Evolutionary conservation across 2,329 filamentous ascomycete genomes (phyloP), one percentile per base, ranked within the genome.

Genomic region (Calonectria naviculata): DNA sequence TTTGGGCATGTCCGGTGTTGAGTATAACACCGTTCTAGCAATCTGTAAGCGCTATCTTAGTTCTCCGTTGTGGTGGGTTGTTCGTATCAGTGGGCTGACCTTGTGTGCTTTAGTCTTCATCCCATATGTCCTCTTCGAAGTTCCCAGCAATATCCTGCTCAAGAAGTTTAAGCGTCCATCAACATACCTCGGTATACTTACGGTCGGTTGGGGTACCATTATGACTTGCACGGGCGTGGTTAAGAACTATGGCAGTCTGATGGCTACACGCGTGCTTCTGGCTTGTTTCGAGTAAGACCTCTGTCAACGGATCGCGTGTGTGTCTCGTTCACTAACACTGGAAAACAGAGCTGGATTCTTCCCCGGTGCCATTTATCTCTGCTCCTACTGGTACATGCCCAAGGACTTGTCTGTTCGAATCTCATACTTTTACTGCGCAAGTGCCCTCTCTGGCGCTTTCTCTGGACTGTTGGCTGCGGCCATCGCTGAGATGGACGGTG

Each of bases 381-480:
- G 95, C 1, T 92, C 90, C 0, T 94, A 92, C 78, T 96, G 93
- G 93, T 96, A 95, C 75, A 92, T 90, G 78, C 87, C 93, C 17
- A 89, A 88, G 5, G 94, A 96, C 75, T 91, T 95, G 41, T 93
- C 93, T 34, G 87, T 94, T 15, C 89, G 94, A 56, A 90, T 92
- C 52, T 92, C 93, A 5, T 90, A 94, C 56, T 95, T 95, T 84
- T 95, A 95, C 84, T 93, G 92, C 0, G 92, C 93, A 0, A 93
- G 93, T 1, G 93, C 94, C 0, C 83, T 95, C 0, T 92, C 93
- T 0, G 94, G 94, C 1, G 93, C 91, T 0, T 93, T 94, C 69
- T 92, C 92, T 75, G 92, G 92, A 5, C 85, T 94, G 3, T 86
- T 94, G 1, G 92, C 92, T 1, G 91, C 91, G 0, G 92, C 88